phyloP scores from a whole-genome alignment of 2,329 filamentous ascomycete genomes.

The Aspergillus sp. region DNA sequence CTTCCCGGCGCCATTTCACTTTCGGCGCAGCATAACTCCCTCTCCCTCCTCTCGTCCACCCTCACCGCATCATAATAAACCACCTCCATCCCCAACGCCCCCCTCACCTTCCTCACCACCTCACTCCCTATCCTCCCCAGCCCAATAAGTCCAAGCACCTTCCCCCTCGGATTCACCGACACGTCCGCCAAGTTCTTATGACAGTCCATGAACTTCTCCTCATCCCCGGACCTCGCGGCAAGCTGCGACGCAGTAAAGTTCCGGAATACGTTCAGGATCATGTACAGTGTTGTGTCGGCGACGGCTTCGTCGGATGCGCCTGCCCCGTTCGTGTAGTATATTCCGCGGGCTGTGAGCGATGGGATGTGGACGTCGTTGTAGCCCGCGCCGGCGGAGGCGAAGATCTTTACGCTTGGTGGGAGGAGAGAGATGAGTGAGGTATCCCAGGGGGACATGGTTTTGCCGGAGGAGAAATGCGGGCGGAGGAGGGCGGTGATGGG shows the following conservation, averaged over 20 bases:
- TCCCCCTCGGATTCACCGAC: slow-evolving; percentile 53
- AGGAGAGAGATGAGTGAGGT: slow-evolving; percentile 59
- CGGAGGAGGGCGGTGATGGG: slow-evolving; percentile 50
- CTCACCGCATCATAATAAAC: slow-evolving; percentile 54
- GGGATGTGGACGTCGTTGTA: slow-evolving; percentile 68
- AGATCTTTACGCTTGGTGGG: slow-evolving; percentile 59
- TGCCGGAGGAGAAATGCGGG: slow-evolving; percentile 64
- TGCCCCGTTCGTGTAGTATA: slow-evolving; percentile 50
- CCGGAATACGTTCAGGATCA: slow-evolving; percentile 53
- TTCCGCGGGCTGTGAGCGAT: slow-evolving; percentile 41
- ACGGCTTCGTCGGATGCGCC: slow-evolving; percentile 48
- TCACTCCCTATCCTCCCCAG: slow-evolving; percentile 52
- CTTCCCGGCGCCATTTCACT: no score
- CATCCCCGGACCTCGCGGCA: slow-evolving; percentile 49
- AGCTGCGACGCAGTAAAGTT: slow-evolving; percentile 52
- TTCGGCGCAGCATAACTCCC: no score
- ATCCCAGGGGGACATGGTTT: slow-evolving; percentile 68
- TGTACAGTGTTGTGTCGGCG: slow-evolving; percentile 46
- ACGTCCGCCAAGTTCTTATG: slow-evolving; percentile 49
- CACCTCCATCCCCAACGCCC: slow-evolving; percentile 55
- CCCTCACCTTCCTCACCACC: slow-evolving; percentile 49
- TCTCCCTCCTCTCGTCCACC: slow-evolving; percentile 39
- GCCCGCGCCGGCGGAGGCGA: slow-evolving; percentile 65
- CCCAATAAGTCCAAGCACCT: slow-evolving; percentile 56
- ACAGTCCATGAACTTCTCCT: slow-evolving; percentile 43